Evolutionary conservation across 768 basidiomycete species (phyloP).

Genomic region (Tricholoma terreum): DNA sequence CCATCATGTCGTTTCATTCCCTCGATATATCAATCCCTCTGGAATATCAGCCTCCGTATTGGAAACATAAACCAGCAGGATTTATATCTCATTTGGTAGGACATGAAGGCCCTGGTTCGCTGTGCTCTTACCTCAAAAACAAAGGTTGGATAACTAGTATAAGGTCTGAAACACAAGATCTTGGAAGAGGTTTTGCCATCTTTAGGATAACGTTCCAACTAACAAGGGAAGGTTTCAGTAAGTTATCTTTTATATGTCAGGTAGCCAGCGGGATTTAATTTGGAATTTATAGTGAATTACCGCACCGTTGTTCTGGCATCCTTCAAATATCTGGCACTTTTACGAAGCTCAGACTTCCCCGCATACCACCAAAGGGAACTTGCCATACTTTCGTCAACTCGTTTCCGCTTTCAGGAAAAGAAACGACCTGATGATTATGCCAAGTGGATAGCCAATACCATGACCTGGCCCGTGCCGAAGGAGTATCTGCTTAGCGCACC

Average conservation of each 20-base stretch:
- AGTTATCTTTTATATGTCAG: constrained; percentile 26
- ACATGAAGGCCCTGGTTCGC: constrained; percentile 90
- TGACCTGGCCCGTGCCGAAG: constrained; percentile 80
- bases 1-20: constrained; percentile 82
- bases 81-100: constrained; percentile 83
- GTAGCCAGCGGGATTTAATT: not conserved
- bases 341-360: constrained; percentile 59
- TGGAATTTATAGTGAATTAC: constrained; percentile 60
- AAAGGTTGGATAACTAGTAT: constrained; percentile 84
- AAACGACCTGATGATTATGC: constrained; percentile 77
- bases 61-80: constrained; percentile 75
- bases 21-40: constrained; percentile 82
- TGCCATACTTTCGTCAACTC: constrained; percentile 63
- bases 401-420: constrained; percentile 88
- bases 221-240: constrained; percentile 84
- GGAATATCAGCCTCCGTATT: constrained; percentile 64
- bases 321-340: constrained; percentile 77
- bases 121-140: constrained; percentile 85
- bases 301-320: constrained; percentile 62
- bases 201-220: constrained; percentile 82
- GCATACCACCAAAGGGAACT: constrained; percentile 76
- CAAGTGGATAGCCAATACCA: constrained; percentile 65
- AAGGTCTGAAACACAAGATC: constrained; percentile 62
- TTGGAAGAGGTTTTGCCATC: constrained; percentile 83
- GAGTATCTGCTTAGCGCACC: constrained; percentile 73